A percentile compares a stretch with the other conserved stretches of the same genome.
phyloP scores from a whole-genome alignment of 1,284 basidiomycete species.

The Puccinia sorghi region DNA sequence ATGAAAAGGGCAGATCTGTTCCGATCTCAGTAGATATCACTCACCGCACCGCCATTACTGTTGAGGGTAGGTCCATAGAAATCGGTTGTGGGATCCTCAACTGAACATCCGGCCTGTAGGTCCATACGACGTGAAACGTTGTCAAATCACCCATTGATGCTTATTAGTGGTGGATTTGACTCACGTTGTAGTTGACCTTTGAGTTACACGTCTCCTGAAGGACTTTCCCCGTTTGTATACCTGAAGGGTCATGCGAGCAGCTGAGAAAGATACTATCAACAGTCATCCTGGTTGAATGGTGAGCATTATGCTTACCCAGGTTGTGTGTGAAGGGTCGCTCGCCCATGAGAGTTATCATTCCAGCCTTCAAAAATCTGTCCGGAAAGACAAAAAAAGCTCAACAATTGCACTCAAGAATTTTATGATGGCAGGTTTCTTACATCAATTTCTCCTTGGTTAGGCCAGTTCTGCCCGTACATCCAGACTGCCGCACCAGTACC shows the following conservation, averaged over 20 bases:
- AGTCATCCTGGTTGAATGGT: neutral
- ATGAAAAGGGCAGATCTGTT: neutral
- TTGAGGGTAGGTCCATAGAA: slow-evolving; percentile 14
- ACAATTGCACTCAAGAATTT: neutral
- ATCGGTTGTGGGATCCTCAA: slow-evolving; percentile 26
- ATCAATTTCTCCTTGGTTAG: slow-evolving; percentile 31
- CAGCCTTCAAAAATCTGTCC: slow-evolving; percentile 36
- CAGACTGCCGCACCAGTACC: slow-evolving; percentile 12
- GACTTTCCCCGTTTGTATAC: slow-evolving; percentile 36
- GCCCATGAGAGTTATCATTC: slow-evolving; percentile 7
- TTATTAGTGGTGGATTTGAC: neutral
- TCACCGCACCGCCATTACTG: slow-evolving; percentile 23
- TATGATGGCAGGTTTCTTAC: neutral
- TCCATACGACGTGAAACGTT: neutral
- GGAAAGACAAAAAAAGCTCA: neutral
- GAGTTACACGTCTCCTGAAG: slow-evolving; percentile 33
- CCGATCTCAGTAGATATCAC: neutral
- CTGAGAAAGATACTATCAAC: neutral
- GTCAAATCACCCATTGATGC: neutral
- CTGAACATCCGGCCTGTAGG: slow-evolving; percentile 23
- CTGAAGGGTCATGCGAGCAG: slow-evolving; percentile 38
- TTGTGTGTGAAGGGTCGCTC: slow-evolving; percentile 15
- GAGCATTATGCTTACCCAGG: neutral
- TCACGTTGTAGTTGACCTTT: slow-evolving; percentile 42
- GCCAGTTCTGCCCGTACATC: slow-evolving; percentile 37